phyloP scores from a whole-genome alignment of 306 rosid genomes.

The Malus asiatica region DNA sequence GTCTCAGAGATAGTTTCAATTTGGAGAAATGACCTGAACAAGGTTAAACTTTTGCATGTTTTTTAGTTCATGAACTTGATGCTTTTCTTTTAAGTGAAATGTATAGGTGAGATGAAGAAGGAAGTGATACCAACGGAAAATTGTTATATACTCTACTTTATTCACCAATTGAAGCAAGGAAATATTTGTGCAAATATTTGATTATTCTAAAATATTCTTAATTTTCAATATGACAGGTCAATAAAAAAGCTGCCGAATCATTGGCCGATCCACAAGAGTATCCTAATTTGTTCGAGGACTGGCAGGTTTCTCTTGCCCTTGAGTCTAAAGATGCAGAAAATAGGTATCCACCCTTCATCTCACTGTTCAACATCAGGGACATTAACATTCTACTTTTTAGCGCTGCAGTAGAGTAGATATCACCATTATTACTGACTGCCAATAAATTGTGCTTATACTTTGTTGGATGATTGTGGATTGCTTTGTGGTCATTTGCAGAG shows the following conservation, averaged over 20 bases:
- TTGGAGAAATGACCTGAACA: conserved; percentile 86
- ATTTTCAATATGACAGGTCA: conserved; percentile 43
- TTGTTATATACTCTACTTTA: not conserved
- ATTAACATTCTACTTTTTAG: not conserved
- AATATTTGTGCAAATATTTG: not conserved
- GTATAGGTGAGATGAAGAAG: not conserved
- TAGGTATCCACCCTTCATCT: conserved; percentile 33
- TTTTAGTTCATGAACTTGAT: not conserved
- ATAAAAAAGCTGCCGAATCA: conserved; percentile 87
- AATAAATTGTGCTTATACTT: conserved; percentile 6
- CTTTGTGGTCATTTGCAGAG: conserved; percentile 34
- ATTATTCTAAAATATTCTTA: not conserved
- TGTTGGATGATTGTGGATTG: conserved; percentile 4
- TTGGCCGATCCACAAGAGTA: conserved; percentile 99
- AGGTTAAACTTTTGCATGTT: conserved; percentile 34
- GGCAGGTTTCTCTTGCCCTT: conserved; percentile 85
- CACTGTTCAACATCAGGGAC: not conserved
- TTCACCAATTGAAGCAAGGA: not conserved
- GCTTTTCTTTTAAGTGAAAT: not conserved
- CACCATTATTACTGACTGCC: not conserved
- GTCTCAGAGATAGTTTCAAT: conserved; percentile 85
- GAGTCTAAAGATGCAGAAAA: conserved; percentile 64
- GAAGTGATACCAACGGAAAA: not conserved
- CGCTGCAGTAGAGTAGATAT: not conserved
- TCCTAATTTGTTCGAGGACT: conserved; percentile 92